These are phyloP conservation scores for Penicillium thymicola DNA, from an alignment of 2,329 filamentous ascomycete species.

Conservation along the genomic window DNA sequence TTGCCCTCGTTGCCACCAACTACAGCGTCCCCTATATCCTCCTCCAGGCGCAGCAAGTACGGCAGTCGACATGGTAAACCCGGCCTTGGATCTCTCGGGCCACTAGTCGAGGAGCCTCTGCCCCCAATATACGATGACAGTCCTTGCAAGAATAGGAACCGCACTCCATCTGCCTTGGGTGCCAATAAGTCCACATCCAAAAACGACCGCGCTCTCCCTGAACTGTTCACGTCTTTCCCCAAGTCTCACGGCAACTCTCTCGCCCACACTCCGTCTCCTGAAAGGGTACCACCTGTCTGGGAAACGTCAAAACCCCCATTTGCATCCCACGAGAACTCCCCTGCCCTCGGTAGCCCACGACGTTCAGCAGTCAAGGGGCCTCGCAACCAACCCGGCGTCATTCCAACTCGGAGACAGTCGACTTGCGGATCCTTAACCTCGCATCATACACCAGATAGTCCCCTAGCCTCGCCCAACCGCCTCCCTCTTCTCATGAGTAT, in stretches of 20 bases:
- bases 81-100: slow-evolving; percentile 18
- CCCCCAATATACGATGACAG: slow-evolving; percentile 13
- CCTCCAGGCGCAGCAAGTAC: slow-evolving; percentile 17
- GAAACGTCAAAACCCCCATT: slow-evolving; percentile 22
- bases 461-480: slow-evolving; percentile 8
- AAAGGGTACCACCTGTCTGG: slow-evolving; percentile 28
- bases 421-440: slow-evolving; percentile 13
- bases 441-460: neutral
- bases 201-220: slow-evolving; percentile 24
- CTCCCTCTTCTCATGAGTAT: slow-evolving; percentile 17
- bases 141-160: slow-evolving; percentile 27
- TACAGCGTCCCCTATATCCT: slow-evolving; percentile 12
- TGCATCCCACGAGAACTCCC: slow-evolving; percentile 24
- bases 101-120: slow-evolving; percentile 22
- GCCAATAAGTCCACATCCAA: slow-evolving; percentile 16
- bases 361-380: slow-evolving; percentile 34
- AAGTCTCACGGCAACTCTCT: slow-evolving; percentile 15
- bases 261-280: slow-evolving; percentile 31
- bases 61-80: slow-evolving; percentile 21
- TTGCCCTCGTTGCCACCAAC: slow-evolving; percentile 7
- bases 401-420: slow-evolving; percentile 21
- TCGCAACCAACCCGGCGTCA: slow-evolving; percentile 28
- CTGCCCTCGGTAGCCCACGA: slow-evolving; percentile 29
- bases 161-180: slow-evolving; percentile 12
- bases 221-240: slow-evolving; percentile 27